Percentiles rank a stretch among this genome's conserved stretches.
Evolutionary conservation across 208 protist species (phyloP).

Genomic region (Naegleria gruberi): DNA sequence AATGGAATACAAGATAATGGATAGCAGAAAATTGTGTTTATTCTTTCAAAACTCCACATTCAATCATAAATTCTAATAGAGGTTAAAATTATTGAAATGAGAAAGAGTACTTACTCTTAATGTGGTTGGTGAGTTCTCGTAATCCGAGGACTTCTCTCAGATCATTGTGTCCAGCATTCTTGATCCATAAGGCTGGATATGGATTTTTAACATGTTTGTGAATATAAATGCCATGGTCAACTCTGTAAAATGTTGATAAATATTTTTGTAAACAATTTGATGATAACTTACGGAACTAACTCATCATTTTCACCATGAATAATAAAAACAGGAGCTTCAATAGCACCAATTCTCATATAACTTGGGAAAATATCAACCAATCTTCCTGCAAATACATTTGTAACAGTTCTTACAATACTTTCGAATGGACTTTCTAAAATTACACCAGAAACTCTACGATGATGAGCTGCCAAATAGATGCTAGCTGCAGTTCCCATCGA

Average conservation of each 20-base stretch:
- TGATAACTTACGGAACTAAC: neutral
- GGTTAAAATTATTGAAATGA: neutral
- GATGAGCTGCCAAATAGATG: neutral
- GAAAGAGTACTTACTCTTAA: neutral
- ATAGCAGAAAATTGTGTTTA: no score
- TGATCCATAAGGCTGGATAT: neutral
- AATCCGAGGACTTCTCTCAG: neutral
- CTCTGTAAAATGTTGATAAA: neutral
- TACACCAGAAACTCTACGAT: neutral
- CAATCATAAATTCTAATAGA: neutral
- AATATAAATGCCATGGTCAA: neutral
- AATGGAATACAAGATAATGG: no score
- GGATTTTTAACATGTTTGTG: neutral
- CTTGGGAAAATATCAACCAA: neutral
- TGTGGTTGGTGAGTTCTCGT: neutral
- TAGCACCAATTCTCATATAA: conserved; percentile 1
- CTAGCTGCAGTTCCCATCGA: neutral
- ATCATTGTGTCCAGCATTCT: neutral
- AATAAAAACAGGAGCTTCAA: neutral
- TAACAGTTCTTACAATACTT: neutral
- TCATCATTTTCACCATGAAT: conserved; percentile 3
- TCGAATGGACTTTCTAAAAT: neutral
- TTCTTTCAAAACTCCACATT: neutral
- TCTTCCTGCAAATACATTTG: neutral
- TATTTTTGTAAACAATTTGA: neutral